Evolutionary conservation across 169 alveolate species (phyloP), one percentile per base, ranked within the genome.

Genomic region (Eimeria necatrix): DNA sequence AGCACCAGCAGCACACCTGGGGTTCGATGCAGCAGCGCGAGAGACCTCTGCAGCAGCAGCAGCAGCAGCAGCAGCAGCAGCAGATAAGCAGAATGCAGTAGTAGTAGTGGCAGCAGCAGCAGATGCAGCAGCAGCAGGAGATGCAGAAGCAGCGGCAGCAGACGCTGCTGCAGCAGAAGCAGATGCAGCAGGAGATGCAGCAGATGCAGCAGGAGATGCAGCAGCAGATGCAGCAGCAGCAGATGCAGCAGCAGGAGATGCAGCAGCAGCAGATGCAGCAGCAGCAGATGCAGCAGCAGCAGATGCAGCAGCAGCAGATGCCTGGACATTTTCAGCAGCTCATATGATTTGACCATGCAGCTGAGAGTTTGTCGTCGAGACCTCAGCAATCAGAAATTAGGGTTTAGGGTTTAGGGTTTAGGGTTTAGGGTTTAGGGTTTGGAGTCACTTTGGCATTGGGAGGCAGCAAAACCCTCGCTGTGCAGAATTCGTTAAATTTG

Each of bases 1-100:
- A 81, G 71, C 22, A 81, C 90, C 24, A 81, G 90, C 53, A 18
- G 49, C 51, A 81, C 20, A 8, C 90, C 90, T 20, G 90, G 90
- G 22, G 90, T 59, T 0, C 73, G 12, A n/a, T 59, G 73, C 49
- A 81, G 51, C n/a, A 81, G 41, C 52, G 24, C 46, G n/a, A 53
- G 49, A 70, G 68, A 48, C 51, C 52, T 24, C 32, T 81, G 68
- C 70, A 81, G 90, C 41, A 53, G 46, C 51, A 16, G 5, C 73
- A 41, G 7, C 56, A 32, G 41, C 41, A 32, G 41, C 41, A 32
- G 85, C 10, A 26, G 60, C 10, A 26, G 32, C 4, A 9, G n/a
- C 26, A 18, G 24, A 3, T 18, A 7, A 32, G 51, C 2, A 68
- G n/a, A 32, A 32, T 32, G 41, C 41, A 32, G 41, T 32, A 32